phyloP scores from a whole-genome alignment of 2,329 filamentous ascomycete species.

The Aspergillus costaricaensis region DNA sequence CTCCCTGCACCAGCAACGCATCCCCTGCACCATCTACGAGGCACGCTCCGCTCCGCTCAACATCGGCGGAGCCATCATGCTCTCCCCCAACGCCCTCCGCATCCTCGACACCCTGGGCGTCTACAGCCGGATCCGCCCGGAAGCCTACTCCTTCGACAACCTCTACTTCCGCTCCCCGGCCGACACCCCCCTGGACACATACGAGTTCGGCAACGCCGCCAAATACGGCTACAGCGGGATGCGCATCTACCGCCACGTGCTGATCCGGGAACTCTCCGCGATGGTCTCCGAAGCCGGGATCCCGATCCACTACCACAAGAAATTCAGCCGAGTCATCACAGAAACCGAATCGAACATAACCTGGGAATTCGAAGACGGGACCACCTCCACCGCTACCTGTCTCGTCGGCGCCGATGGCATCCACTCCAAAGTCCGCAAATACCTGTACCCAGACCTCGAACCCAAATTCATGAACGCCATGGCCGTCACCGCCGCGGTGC shows the following conservation, averaged over 20 bases:
- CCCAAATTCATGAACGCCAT: slow-evolving; percentile 56
- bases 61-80: slow-evolving; percentile 59
- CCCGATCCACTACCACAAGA: slow-evolving; percentile 50
- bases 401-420: slow-evolving; percentile 64
- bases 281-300: slow-evolving; percentile 43
- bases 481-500: slow-evolving; percentile 42
- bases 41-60: slow-evolving; percentile 47
- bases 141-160: slow-evolving; percentile 55
- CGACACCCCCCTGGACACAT: slow-evolving; percentile 38
- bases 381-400: slow-evolving; percentile 41
- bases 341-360: slow-evolving; percentile 47
- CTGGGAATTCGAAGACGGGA: slow-evolving; percentile 53
- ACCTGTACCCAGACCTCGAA: slow-evolving; percentile 52
- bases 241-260: slow-evolving; percentile 56
- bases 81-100: slow-evolving; percentile 60
- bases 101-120: slow-evolving; percentile 55
- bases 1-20: slow-evolving; percentile 54
- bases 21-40: slow-evolving; percentile 57
- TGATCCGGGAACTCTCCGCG: slow-evolving; percentile 53
- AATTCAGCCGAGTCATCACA: slow-evolving; percentile 48
- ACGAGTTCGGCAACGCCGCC: slow-evolving; percentile 51
- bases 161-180: slow-evolving; percentile 49
- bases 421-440: slow-evolving; percentile 56
- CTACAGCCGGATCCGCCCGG: slow-evolving; percentile 48
- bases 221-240: slow-evolving; percentile 57